Conservation (phyloP, 495 filamentous ascomycete species). For the Tuber aestivum region DNA sequence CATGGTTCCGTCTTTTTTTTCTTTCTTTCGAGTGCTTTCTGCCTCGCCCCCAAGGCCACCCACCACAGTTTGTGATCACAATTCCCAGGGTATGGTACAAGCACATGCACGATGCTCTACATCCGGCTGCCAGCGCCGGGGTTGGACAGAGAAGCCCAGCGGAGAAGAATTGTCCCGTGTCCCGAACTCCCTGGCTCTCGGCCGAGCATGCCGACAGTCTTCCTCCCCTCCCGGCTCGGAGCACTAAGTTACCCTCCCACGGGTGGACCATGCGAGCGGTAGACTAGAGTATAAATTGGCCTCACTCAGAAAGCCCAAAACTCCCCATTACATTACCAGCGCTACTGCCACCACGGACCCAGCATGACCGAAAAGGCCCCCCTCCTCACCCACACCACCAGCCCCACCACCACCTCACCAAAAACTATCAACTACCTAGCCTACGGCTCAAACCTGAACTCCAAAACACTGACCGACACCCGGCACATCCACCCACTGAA, state of each 20-base stretch:
- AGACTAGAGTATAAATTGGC: background rate
- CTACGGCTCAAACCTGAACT: constrained; percentile 84
- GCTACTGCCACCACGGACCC: background rate
- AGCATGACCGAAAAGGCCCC: background rate
- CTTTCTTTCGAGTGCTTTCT: background rate
- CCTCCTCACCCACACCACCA: background rate
- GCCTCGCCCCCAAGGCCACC: background rate
- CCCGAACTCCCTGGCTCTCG: background rate
- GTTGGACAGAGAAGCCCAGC: background rate
- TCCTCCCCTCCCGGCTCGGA: background rate
- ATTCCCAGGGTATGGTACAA: background rate
- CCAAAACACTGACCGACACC: constrained; percentile 65
- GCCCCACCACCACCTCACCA: background rate
- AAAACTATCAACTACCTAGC: constrained; percentile 61
- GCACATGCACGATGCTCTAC: too few species aligned
- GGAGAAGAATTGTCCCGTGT: background rate
- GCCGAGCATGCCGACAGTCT: background rate
- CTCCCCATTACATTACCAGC: background rate
- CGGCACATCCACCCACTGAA: constrained; percentile 75
- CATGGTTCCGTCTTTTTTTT: background rate
- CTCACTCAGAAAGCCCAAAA: background rate
- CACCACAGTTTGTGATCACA: background rate
- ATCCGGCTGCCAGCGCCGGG: too few species aligned
- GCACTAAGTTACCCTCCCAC: background rate
- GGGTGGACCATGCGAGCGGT: background rate